Evolutionary conservation across 73 alveolate genomes (phyloP).

Genomic region (Tetrahymena elliotti): DNA sequence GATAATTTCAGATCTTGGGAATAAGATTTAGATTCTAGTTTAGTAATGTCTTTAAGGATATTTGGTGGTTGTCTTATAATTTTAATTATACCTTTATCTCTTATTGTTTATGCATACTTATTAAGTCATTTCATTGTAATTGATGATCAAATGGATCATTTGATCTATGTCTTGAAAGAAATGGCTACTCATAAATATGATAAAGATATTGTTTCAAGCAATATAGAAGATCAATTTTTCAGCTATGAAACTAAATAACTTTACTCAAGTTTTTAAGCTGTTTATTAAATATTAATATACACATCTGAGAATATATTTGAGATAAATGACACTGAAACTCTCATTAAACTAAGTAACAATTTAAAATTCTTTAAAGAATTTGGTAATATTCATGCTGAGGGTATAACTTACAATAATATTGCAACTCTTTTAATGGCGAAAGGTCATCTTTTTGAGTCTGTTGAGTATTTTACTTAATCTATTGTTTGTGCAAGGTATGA

Average conservation of each 20-base stretch:
- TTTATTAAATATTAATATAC: background rate
- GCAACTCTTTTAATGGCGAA: background rate
- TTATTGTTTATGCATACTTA: too few relatives aligned
- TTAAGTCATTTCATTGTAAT: background rate
- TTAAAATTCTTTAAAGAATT: background rate
- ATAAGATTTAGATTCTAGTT: too few relatives aligned
- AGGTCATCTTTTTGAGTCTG: background rate
- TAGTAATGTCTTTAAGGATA: too few relatives aligned
- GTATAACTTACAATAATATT: background rate
- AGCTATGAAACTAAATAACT: background rate
- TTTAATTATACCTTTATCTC: background rate
- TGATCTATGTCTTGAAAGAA: background rate
- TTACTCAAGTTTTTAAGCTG: background rate
- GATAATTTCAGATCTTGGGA: background rate
- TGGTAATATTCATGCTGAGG: background rate
- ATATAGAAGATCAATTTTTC: background rate
- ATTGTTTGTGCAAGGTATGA: background rate
- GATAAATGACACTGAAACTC: background rate
- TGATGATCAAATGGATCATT: background rate
- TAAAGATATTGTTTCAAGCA: background rate
- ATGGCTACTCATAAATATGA: background rate
- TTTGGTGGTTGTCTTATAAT: background rate
- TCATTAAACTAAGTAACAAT: background rate
- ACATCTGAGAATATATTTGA: background rate
- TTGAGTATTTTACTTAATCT: background rate